Percentiles rank a stretch among this genome's conserved stretches.
phyloP scores from a whole-genome alignment of 306 rosid species.

The Trifolium subterraneum region DNA sequence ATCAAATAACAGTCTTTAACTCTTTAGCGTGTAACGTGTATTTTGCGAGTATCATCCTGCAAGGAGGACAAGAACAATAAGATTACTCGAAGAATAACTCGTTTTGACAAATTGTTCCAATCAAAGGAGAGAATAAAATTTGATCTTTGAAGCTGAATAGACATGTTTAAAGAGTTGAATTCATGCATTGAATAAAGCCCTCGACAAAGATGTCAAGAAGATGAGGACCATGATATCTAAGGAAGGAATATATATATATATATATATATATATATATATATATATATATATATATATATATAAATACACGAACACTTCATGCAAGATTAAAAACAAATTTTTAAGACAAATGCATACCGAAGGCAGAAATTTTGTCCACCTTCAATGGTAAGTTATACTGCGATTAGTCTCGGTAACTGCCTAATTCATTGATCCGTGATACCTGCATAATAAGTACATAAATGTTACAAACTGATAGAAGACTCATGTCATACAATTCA shows the following conservation, averaged over 20 bases:
- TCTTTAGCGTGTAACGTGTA: not conserved
- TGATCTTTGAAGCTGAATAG: not conserved
- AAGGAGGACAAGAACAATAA: conserved; percentile 13
- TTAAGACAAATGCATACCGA: conserved; percentile 49
- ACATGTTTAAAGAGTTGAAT: conserved; percentile 28
- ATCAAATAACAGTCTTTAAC: no score
- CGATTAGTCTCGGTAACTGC: conserved; percentile 37
- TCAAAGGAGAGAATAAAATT: conserved; percentile 33
- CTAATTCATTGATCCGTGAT: conserved; percentile 93
- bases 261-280: no score
- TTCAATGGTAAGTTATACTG: conserved; percentile 48
- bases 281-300: no score
- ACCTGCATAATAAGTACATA: conserved; percentile 55
- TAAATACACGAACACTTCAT: conserved; percentile 3
- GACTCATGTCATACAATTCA: not conserved
- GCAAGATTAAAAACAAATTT: conserved; percentile 15
- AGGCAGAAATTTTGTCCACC: conserved; percentile 36
- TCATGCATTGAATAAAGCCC: not conserved
- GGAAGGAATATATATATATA: not conserved
- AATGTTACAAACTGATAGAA: not conserved
- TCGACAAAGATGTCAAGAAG: not conserved
- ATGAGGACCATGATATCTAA: conserved; percentile 4
- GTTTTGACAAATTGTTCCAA: not conserved
- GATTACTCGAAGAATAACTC: not conserved
- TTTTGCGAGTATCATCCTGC: no score